These are phyloP conservation scores for Trichoderma koningii DNA, from an alignment of 2,329 filamentous ascomycete genomes.

Conservation along the genomic window DNA sequence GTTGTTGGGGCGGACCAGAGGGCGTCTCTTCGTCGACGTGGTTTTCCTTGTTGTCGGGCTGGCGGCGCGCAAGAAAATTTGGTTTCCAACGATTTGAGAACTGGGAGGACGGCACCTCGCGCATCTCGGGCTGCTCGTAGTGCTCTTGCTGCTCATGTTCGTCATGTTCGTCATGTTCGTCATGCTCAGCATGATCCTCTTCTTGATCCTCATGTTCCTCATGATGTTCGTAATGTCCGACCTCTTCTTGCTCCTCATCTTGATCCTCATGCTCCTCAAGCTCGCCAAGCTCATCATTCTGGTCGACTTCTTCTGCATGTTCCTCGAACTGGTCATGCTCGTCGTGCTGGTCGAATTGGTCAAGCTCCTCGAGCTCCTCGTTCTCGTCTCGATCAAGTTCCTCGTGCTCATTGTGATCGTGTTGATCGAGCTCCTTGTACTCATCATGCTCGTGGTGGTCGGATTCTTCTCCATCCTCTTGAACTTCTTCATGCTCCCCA, in stretches of 20 bases:
- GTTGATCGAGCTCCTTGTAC: background rate
- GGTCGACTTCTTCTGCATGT: background rate
- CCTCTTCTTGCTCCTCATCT: background rate
- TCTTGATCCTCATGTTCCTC: slow-evolving; percentile 28
- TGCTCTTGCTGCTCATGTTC: background rate
- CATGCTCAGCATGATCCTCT: background rate
- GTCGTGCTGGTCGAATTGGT: background rate
- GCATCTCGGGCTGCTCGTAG: background rate
- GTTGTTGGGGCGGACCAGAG: slow-evolving; percentile 19
- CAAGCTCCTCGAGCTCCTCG: background rate
- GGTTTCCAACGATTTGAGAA: background rate
- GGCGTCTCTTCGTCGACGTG: slow-evolving; percentile 28
- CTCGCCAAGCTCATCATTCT: background rate
- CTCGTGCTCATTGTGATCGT: background rate
- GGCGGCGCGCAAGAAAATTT: background rate
- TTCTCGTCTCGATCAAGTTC: too few relatives aligned
- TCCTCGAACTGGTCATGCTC: slow-evolving; percentile 22
- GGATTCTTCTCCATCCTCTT: too few relatives aligned
- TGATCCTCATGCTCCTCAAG: background rate
- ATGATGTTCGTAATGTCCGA: background rate
- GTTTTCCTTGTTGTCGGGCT: background rate
- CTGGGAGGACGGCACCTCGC: background rate
- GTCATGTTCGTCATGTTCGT: slow-evolving; percentile 26
- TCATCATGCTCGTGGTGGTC: slow-evolving; percentile 27
- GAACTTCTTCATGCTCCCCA: too few relatives aligned